Conservation (phyloP, 345 rosid genomes). For the Brassica carinata region DNA sequence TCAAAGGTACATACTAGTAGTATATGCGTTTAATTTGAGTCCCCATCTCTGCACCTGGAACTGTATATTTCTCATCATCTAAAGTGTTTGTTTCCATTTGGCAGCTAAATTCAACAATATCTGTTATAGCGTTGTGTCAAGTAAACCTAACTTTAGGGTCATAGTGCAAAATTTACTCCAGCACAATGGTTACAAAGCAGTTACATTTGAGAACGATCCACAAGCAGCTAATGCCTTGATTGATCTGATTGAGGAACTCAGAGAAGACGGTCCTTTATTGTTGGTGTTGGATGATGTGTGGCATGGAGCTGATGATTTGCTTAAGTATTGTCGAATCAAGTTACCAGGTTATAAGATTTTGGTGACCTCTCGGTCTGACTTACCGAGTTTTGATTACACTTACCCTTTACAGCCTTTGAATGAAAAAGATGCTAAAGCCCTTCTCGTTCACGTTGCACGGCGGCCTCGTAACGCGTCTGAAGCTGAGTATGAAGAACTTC, state of each 20-base stretch:
- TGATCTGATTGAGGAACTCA: constrained; percentile 29
- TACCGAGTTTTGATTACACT: constrained; percentile 40
- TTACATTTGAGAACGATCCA: constrained; percentile 33
- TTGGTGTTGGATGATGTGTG: constrained; percentile 76
- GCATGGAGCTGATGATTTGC: constrained; percentile 46
- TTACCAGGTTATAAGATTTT: constrained; percentile 51
- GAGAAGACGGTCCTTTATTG: constrained; percentile 42
- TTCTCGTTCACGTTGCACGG: constrained; percentile 45
- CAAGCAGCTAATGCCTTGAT: constrained; percentile 35
- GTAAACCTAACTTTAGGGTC: constrained; percentile 38
- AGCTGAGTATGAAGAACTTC: constrained; percentile 38
- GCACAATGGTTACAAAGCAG: constrained; percentile 7
- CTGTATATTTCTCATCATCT: neutral
- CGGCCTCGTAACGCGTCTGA: neutral
- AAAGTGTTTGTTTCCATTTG: neutral
- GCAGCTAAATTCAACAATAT: constrained; percentile 56
- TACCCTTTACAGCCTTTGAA: constrained; percentile 44
- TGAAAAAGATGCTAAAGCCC: constrained; percentile 43
- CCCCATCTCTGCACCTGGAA: too few relatives aligned
- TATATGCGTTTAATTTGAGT: too few relatives aligned
- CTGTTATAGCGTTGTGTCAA: constrained; percentile 51
- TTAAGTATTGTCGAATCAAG: constrained; percentile 30
- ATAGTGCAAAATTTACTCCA: constrained; percentile 43
- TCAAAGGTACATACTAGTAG: too few relatives aligned
- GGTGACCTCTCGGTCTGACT: constrained; percentile 62